Conservation (phyloP, 2,329 filamentous ascomycete genomes). For the Capronia epimyces region DNA sequence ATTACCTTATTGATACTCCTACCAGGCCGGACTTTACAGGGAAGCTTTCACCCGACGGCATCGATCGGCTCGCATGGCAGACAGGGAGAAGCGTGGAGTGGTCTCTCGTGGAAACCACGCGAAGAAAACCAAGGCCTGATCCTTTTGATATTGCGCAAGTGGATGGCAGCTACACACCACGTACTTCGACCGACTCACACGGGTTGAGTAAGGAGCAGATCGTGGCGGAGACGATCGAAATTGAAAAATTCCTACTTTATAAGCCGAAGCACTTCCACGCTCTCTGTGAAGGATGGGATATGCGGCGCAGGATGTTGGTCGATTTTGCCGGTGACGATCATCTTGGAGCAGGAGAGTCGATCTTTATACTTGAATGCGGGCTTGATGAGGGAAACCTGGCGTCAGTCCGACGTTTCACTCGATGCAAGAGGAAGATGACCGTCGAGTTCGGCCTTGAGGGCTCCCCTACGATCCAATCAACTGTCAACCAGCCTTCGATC, state of each 20-base stretch:
- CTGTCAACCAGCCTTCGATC: slow-evolving; percentile 39
- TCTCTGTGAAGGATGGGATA: slow-evolving; percentile 81
- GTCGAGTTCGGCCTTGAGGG: slow-evolving; percentile 27
- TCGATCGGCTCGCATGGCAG: slow-evolving; percentile 68
- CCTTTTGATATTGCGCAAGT: slow-evolving; percentile 63
- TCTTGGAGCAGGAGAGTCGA: slow-evolving; percentile 67
- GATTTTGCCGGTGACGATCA: slow-evolving; percentile 82
- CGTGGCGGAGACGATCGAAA: slow-evolving; percentile 70
- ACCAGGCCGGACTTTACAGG: slow-evolving; percentile 47
- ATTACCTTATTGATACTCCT: slow-evolving; percentile 71
- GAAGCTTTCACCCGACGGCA: slow-evolving; percentile 46
- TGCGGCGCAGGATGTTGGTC: slow-evolving; percentile 76
- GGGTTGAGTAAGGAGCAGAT: slow-evolving; percentile 65
- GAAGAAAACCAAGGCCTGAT: slow-evolving; percentile 65
- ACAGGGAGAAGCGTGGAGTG: slow-evolving; percentile 73
- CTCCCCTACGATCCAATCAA: slow-evolving; percentile 27
- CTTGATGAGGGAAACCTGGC: slow-evolving; percentile 54
- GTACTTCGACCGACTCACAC: slow-evolving; percentile 70
- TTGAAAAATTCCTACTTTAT: slow-evolving; percentile 67
- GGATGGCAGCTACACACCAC: slow-evolving; percentile 72
- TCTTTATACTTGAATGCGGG: slow-evolving; percentile 70
- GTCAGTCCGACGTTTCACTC: slow-evolving; percentile 54
- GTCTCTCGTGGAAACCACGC: slow-evolving; percentile 72
- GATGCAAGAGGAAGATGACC: slow-evolving; percentile 43
- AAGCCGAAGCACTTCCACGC: slow-evolving; percentile 73